Conservation (phyloP, 306 rosid species). For the Quercus dentata region DNA sequence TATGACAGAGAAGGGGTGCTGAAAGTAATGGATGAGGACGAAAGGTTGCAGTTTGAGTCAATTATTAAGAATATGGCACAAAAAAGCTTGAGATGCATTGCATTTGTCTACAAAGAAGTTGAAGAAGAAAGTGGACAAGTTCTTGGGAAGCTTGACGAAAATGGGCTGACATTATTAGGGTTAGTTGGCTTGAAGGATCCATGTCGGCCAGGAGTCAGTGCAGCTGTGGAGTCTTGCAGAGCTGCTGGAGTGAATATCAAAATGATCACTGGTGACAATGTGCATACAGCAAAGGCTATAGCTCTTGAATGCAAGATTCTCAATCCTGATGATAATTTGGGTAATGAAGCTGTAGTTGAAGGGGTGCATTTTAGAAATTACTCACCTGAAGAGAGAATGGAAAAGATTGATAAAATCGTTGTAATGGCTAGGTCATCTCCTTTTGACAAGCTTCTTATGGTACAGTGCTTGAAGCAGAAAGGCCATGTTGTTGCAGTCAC, state of each 20-base stretch:
- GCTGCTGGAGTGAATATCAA: constrained; percentile 23
- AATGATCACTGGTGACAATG: constrained; percentile 27
- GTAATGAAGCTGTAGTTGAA: constrained; percentile 5
- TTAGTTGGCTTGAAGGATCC: constrained; percentile 26
- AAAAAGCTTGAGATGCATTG: constrained; percentile 27
- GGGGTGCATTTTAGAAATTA: constrained; percentile 18
- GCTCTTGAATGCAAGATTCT: constrained; percentile 23
- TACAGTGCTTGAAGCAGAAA: constrained; percentile 20
- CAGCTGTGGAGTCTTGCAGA: constrained; percentile 21
- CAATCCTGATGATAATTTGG: not conserved
- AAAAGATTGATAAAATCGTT: constrained; percentile 8
- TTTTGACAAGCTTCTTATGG: constrained; percentile 26
- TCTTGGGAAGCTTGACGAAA: constrained; percentile 13
- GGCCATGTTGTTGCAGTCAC: constrained; percentile 32
- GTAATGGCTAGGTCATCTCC: constrained; percentile 29
- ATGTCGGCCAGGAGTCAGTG: constrained; percentile 14
- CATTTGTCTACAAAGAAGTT: constrained; percentile 12
- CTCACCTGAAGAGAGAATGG: constrained; percentile 20
- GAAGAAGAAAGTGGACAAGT: not conserved
- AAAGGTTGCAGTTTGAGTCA: not conserved
- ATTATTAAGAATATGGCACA: constrained; percentile 23
- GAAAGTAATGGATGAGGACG: constrained; percentile 9
- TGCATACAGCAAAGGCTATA: constrained; percentile 26
- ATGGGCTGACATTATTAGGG: constrained; percentile 7
- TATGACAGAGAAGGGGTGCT: constrained; percentile 9